Evolutionary conservation across 805 yeast species (phyloP), one percentile per base, ranked within the genome.

Genomic region (Debaryomyces castellii): DNA sequence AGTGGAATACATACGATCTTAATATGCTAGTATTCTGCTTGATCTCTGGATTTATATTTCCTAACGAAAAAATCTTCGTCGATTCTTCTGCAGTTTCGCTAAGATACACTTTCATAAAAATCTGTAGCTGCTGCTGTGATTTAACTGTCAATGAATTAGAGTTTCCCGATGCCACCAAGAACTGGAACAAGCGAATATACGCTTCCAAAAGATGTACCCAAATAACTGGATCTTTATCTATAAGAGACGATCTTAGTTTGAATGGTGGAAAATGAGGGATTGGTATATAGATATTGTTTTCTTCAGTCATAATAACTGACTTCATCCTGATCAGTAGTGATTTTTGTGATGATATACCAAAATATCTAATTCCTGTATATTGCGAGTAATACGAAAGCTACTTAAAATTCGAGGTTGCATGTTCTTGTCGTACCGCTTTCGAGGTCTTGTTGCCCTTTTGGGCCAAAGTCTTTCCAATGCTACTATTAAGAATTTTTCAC

Each of bases 191-290:
- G 14, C 58, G 61, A 44, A 85, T 79, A 61, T 85, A 87, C 3
- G 79, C 78, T 52, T 84, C 88, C 14, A 87, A 63, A 17, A 85
- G 64, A 59, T 85, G 89, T 3, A 78, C 85, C 90, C 92, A 87
- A 7, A 87, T 87, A 18, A 87, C 90, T 0, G 95, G 95, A 58
- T 87, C 95, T 49, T 81, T 86, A 57, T 87, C 94, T 5, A 85
- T 83, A 58, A 87, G 67, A n/a, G 89, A 81, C 0, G 91, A 86
- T 28, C 94, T 70, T 22, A 87, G 73, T 49, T 78, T 78, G 64
- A 86, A 85, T 1, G 91, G 90, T 7, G 94, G 94, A 48, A 81
- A 87, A 21, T 78, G 76, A 16, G 87, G 85, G 7, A 85, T 77
- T 2, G 88, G 88, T 3, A 83, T 66, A 38, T 75, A 43, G 39